phyloP scores from a whole-genome alignment of 1,284 basidiomycete genomes.

The Irpex sp. region DNA sequence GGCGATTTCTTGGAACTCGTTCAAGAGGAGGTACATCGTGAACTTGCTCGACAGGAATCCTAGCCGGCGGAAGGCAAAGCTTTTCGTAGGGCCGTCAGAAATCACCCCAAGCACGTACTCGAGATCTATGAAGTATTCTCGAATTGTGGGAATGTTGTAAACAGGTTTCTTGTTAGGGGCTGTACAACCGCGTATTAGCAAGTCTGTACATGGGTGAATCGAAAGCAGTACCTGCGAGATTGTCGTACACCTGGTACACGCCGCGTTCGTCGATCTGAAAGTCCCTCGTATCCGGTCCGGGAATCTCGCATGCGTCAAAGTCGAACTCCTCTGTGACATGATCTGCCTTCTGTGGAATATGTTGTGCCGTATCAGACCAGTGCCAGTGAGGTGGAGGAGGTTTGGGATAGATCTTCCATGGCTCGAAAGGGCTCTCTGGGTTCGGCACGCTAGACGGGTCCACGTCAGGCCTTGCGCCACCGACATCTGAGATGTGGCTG shows the following conservation, averaged over 20 bases:
- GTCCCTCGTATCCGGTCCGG: conserved; percentile 42
- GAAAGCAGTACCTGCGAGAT: conserved; percentile 29
- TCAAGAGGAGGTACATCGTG: conserved; percentile 88
- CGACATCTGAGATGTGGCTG: conserved; percentile 56
- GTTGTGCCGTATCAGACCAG: conserved; percentile 53
- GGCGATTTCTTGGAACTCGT: conserved; percentile 91
- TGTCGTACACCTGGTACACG: conserved; percentile 77
- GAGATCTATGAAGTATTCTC: conserved; percentile 96
- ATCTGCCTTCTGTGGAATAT: conserved; percentile 39
- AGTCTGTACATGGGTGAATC: background rate
- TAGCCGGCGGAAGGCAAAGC: conserved; percentile 89
- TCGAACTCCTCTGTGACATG: conserved; percentile 51
- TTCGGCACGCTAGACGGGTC: conserved; percentile 23
- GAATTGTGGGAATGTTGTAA: conserved; percentile 80
- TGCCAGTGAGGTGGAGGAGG: conserved; percentile 95
- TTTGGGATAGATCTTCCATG: conserved; percentile 86
- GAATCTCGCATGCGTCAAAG: conserved; percentile 67
- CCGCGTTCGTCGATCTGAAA: conserved; percentile 82
- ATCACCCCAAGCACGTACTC: conserved; percentile 86
- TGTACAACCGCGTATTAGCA: background rate
- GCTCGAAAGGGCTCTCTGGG: conserved; percentile 33
- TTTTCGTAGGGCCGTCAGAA: conserved; percentile 92
- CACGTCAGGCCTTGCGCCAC: conserved; percentile 59
- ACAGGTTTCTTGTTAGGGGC: conserved; percentile 47
- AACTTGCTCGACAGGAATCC: conserved; percentile 95